Base-by-base conservation (phyloP, 2,329 filamentous ascomycete species). In the Cladobotryum mycophilum region DNA sequence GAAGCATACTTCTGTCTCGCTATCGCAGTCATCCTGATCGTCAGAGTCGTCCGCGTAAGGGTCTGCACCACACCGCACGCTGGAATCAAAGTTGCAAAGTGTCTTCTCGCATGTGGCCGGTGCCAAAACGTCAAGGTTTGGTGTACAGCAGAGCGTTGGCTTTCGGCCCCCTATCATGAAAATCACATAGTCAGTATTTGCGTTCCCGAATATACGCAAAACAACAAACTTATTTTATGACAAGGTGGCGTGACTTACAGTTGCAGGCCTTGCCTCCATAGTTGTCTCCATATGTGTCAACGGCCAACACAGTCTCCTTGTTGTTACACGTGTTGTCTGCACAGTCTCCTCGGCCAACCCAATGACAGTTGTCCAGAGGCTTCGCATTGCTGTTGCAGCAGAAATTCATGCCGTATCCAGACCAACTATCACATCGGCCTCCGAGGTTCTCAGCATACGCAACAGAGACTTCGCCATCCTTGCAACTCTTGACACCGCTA, bases 261-360 rank as follows among this genome's bases (percentile, higher is more conserved):
- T 46, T 40, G 33, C 48, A 51, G 14, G n/a, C 20, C 18, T 41
- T 15, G 14, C 13, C 30, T 18, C 30, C 34, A 11, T n/a, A 40
- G 25, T 25, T 25, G 15, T 45, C 53, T 14, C 53, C 51, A 7
- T 22, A 15, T 13, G 7, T 15, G 5, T 35, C 22, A n/a, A 34
- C 51, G 15, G 25, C 25, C 17, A 55, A 15, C 5, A 51, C 48
- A 2, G 51, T 47, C 15, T 55, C 53, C n/a, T 53, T 48, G 18
- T 35, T 44, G n/a, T n/a, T 42, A 15, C 51, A 55, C 3, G 44
- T 51, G 45, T 53, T 55, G 45, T 55, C 51, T 14, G 51, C 51
- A 42, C 51, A 55, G 53, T 53, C 48, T 3, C 47, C 46, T 15
- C 52, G 22, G 5, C 54, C 52, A 7, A 56, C 52, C 54, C 46